Evolutionary conservation across 129 eudicot genomes (phyloP).

Genomic region (Centaurea solstitialis): DNA sequence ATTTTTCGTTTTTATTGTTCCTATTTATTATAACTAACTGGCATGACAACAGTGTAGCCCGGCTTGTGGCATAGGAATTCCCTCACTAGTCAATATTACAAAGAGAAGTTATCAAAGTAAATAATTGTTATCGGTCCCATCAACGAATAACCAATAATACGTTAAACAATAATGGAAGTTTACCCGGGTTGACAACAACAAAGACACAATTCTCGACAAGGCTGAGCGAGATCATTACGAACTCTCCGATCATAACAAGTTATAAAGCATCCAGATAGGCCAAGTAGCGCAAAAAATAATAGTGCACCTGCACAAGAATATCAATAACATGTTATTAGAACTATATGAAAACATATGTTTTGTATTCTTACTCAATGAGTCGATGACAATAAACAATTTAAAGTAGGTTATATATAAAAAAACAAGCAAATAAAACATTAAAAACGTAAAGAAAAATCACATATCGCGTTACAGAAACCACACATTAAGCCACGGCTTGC

Average conservation of each 20-base stretch:
- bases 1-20: not conserved
- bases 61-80: not conserved
- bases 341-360: no score
- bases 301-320: constrained; percentile 72
- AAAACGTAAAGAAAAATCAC: no score
- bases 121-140: not conserved
- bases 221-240: constrained; percentile 95
- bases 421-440: no score
- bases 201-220: constrained; percentile 94
- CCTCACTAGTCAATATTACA: not conserved
- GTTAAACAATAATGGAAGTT: not conserved
- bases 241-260: constrained; percentile 97
- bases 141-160: not conserved
- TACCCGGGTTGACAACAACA: constrained; percentile 99
- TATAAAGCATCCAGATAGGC: constrained; percentile 93
- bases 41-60: not conserved
- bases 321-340: constrained; percentile 1
- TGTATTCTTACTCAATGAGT: no score
- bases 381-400: no score
- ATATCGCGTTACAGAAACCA: no score
- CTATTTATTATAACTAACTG: not conserved
- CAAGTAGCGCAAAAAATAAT: constrained; percentile 88
- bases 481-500: no score
- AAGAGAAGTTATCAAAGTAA: not conserved
- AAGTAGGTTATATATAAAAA: no score